Base-by-base conservation (phyloP, 306 rosid species). In the Heteromeles arbutifolia region DNA sequence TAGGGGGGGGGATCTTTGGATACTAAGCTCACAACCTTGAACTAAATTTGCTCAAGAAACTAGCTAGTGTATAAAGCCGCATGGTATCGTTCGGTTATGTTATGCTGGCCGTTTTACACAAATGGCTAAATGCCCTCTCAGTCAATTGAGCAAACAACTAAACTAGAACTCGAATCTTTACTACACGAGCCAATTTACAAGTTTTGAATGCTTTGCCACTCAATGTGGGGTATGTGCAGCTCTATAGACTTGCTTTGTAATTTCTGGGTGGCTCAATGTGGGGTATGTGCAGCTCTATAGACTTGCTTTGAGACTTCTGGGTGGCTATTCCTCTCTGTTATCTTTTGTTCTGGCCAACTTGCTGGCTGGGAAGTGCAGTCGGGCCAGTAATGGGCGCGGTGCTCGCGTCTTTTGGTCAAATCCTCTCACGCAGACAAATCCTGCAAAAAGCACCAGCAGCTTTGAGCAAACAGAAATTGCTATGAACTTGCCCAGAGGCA, bases 341-440 rank as follows among this genome's bases (percentile, higher is more conserved):
- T 69, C 88, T 66, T 83, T 87, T 61, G 71, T 41, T 83, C 89
- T 65, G 76, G 41, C 80, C 74, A 85, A 29, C 84, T 86, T 93
- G 92, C 96, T 91, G 28, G 89, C 96, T 43, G 98, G 90, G 82
- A 84, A 87, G 78, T 91, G 97, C 44, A 91, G 85, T 69, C 98
- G 84, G 24, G 98, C 92, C 74, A 82, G 84, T 65, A 93, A 78
- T 63, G 98, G 98, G 1, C 97, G 94, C 3, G 98, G 98, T 39
- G 89, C 87, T 56, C 97, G 72, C 1, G 87, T 52, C 82, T 72
- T 66, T 54, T 79, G 87, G 74, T 93, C 96, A 85, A 91, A 93
- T 34, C 96, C 98, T 43, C 98, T 87, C 28, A 93, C 98, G 64
- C 97, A 93, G 34, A 93, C 90, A 82, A 80, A 90, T 9, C 98